A percentile compares a stretch with the other conserved stretches of the same genome.
Evolutionary conservation across 106 monocot genomes (phyloP).

Genomic region (Apostasia shenzhenica): DNA sequence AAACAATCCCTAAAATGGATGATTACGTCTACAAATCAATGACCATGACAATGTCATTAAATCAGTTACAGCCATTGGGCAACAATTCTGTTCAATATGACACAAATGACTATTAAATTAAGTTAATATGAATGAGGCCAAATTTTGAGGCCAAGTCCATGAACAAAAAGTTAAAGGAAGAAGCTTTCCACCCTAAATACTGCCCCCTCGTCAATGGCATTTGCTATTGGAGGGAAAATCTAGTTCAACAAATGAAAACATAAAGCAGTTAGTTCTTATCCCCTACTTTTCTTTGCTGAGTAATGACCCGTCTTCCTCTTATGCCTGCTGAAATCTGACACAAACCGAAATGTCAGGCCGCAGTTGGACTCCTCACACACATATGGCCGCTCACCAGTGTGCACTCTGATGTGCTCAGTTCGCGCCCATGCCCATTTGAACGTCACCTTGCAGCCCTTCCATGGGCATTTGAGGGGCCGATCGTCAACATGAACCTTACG

Average conservation of each 20-base stretch:
- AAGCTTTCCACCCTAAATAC: not conserved
- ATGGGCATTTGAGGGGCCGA: constrained; percentile 80
- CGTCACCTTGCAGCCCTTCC: constrained; percentile 87
- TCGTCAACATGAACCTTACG: constrained; percentile 83
- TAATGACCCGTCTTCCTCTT: constrained; percentile 91
- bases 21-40: too few species aligned
- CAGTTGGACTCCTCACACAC: constrained; percentile 67
- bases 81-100: constrained; percentile 2
- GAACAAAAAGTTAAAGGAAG: constrained; percentile 1
- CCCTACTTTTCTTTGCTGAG: constrained; percentile 23
- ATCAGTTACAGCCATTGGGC: not conserved
- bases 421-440: constrained; percentile 99
- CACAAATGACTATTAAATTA: constrained; percentile 2
- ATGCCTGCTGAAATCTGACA: constrained; percentile 95
- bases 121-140: constrained; percentile 7
- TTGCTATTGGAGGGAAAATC: too few species aligned
- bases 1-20: too few species aligned
- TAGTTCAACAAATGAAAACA: too few species aligned
- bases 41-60: not conserved
- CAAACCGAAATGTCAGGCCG: constrained; percentile 86
- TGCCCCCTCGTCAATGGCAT: too few species aligned
- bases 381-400: constrained; percentile 85
- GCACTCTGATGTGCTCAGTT: constrained; percentile 92
- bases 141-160: not conserved
- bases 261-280: constrained; percentile 1